These are phyloP conservation scores for Cinchona pubescens DNA, from an alignment of 257 asterid species.

Conservation along the genomic window DNA sequence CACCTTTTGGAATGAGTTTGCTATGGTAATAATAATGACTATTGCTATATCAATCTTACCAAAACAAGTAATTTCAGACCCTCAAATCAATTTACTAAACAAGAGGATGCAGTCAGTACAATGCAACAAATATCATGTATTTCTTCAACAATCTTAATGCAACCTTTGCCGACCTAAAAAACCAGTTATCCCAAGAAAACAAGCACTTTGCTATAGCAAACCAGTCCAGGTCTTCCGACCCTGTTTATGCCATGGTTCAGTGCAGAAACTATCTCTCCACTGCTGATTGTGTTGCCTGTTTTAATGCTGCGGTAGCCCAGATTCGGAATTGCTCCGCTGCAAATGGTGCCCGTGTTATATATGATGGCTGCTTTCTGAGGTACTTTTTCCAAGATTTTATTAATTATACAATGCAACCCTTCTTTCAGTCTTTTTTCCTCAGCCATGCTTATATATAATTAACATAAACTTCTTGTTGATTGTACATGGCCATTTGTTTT, in stretches of 20 bases:
- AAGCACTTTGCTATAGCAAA: conserved; percentile 65
- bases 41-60: conserved; percentile 8
- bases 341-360: conserved; percentile 79
- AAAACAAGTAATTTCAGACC: conserved; percentile 34
- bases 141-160: conserved; percentile 58
- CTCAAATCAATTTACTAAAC: conserved; percentile 57
- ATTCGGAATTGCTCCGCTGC: conserved; percentile 70
- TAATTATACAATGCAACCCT: no score
- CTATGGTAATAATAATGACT: conserved; percentile 10
- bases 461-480: no score
- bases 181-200: conserved; percentile 40
- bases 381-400: no score
- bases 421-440: no score
- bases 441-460: no score
- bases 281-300: conserved; percentile 69
- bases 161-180: conserved; percentile 54
- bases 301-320: conserved; percentile 58
- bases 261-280: conserved; percentile 65
- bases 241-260: conserved; percentile 74
- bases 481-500: no score
- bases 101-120: conserved; percentile 72
- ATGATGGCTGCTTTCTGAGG: conserved; percentile 91
- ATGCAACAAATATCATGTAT: conserved; percentile 38
- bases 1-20: conserved; percentile 11
- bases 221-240: conserved; percentile 52